phyloP scores from a whole-genome alignment of 1,284 basidiomycete species.

The Xanthoconium separans region DNA sequence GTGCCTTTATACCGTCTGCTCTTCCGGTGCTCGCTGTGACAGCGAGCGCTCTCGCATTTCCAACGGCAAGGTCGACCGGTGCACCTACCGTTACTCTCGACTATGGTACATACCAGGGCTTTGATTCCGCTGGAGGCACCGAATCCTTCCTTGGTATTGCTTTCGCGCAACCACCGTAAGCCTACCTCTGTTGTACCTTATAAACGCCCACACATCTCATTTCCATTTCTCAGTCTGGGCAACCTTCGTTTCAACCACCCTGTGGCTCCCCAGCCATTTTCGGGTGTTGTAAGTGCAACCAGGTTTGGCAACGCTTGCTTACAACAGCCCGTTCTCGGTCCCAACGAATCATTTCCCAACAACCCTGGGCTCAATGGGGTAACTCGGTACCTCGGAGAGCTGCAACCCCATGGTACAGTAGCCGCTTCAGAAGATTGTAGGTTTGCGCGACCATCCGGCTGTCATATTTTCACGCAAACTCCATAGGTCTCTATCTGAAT shows the following conservation, averaged over 20 bases:
- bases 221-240: slow-evolving; percentile 5
- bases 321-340: neutral
- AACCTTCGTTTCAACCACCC: slow-evolving; percentile 19
- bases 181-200: too few relatives aligned
- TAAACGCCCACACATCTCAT: neutral
- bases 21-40: too few relatives aligned
- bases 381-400: neutral
- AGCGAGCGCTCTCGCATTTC: too few relatives aligned
- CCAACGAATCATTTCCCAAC: neutral
- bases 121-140: neutral
- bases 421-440: slow-evolving; percentile 1
- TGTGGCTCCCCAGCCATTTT: neutral
- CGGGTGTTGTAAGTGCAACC: neutral
- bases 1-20: too few relatives aligned
- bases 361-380: neutral
- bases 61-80: neutral
- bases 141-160: neutral
- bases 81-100: neutral
- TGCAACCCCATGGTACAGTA: neutral
- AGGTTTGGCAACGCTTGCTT: neutral
- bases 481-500: slow-evolving; percentile 17
- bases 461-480: neutral
- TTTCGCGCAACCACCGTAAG: neutral
- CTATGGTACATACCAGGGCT: neutral
- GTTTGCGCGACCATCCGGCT: neutral